Evolutionary conservation across 139 green algal genomes (phyloP).

Genomic region (Chara braunii): DNA sequence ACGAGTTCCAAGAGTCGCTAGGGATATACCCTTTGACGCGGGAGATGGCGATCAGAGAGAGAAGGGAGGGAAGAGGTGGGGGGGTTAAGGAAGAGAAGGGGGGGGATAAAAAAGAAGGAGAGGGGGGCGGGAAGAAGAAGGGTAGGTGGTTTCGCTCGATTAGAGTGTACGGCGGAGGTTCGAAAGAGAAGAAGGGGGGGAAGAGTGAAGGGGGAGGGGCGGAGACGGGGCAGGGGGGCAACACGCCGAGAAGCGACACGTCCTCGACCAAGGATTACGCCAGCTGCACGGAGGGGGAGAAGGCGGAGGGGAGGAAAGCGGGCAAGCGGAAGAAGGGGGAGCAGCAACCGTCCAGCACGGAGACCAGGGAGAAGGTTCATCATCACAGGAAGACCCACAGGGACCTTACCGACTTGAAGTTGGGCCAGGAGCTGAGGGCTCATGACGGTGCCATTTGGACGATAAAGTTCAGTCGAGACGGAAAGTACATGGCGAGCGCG

Average conservation of each 20-base stretch:
- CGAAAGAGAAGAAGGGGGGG: neutral
- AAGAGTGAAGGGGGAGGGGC: neutral
- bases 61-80: neutral
- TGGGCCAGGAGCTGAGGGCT: conserved; percentile 53
- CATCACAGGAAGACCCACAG: conserved; percentile 55
- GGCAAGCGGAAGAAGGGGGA: neutral
- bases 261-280: neutral
- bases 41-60: neutral
- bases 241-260: neutral
- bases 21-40: conserved; percentile 5
- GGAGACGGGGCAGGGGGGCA: neutral
- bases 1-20: conserved; percentile 14
- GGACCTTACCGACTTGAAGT: conserved; percentile 55
- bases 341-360: neutral
- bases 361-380: conserved; percentile 48
- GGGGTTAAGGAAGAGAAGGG: neutral
- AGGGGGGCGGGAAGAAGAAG: neutral
- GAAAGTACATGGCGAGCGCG: conserved; percentile 67
- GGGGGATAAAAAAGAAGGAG: neutral
- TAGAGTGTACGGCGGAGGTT: too few relatives aligned
- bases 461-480: conserved; percentile 60
- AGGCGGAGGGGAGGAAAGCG: neutral
- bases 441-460: conserved; percentile 27
- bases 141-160: too few relatives aligned
- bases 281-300: neutral